Base-by-base conservation (phyloP, 2,329 filamentous ascomycete species). In the Fusarium falciforme region DNA sequence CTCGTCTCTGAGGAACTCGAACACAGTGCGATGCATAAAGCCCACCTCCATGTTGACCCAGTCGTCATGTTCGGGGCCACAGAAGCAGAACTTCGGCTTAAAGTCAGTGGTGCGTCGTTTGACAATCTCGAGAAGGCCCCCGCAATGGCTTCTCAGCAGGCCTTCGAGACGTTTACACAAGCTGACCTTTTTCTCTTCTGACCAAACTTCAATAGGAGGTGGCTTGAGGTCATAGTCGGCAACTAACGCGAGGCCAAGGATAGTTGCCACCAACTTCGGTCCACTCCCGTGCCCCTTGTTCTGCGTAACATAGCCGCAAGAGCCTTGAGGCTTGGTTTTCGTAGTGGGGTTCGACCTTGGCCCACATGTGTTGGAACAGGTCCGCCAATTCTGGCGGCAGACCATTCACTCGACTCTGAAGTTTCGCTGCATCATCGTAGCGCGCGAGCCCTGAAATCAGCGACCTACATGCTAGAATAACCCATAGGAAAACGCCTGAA, bases 191-290 rank as follows among this genome's bases (percentile, higher is more conserved):
- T 14, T 44, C 40, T 44, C 40, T 14, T 44, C 2, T 44, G 40
- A 14, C 20, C 0, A 44, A 22, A 14, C 20, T 14, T 42, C 20
- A 8, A 22, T 44, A 22, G 20, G 40, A 14, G n/a, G 20, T 42
- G 40, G 2, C 2, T 20, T 22, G 40, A 14, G 10, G 3, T 42
- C 1, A 12, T 42, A 14, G n/a, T 42, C 10, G 40, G 11, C 11
- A 14, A 42, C n/a, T 2, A 42, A 42, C 3, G 40, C 40, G 40
- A 42, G 40, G 11, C n/a, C 40, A 42, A 42, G 40, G 14, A 22
- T 42, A 22, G 11, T 4, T 42, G 3, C 4, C 0, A 5, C 2
- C 0, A 14, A 44, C 0, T 22, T 20, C 1, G 20, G 3, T 2
- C 20, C 11, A 22, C 20, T 1, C 4, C 6, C 1, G 40, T 44